These are phyloP conservation scores for Hordeum pubiflorum DNA, from an alignment of 202 grass and related monocot species.

Conservation along the genomic window DNA sequence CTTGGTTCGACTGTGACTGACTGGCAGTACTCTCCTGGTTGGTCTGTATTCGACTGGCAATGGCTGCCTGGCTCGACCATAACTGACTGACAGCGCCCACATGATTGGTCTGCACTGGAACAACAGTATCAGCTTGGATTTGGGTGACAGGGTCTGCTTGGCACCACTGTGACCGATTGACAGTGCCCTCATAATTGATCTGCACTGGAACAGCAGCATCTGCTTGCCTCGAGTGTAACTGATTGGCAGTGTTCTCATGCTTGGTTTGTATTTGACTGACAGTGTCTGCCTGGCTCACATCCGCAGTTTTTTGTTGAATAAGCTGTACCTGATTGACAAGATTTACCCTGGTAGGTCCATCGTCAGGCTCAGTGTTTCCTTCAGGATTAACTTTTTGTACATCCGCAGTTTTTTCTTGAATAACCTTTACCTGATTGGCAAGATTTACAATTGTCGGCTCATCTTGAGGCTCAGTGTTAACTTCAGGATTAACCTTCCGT, in stretches of 20 bases:
- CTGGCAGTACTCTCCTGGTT: constrained; percentile 1
- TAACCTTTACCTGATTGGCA: neutral
- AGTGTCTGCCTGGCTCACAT: constrained; percentile 6
- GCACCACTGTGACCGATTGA: neutral
- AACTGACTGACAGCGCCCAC: constrained; percentile 4
- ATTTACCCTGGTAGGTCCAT: neutral
- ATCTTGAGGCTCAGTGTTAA: constrained; percentile 10
- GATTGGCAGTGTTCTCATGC: neutral
- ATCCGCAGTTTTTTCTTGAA: neutral
- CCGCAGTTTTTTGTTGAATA: neutral
- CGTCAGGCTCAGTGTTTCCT: neutral
- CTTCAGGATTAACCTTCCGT: constrained; percentile 22
- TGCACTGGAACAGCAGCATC: neutral
- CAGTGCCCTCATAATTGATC: neutral
- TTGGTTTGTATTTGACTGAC: neutral
- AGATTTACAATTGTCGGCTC: neutral
- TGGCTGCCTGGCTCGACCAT: neutral
- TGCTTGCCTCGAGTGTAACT: constrained; percentile 15
- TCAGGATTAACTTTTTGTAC: neutral
- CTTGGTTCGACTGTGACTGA: neutral
- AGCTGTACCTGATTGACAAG: neutral
- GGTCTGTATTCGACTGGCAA: neutral
- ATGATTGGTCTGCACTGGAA: neutral
- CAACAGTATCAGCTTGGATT: neutral
- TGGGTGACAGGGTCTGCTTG: neutral